Percentiles rank a stretch among this genome's conserved stretches.
Conservation (phyloP, 2,329 filamentous ascomycete genomes). For the Chaetomiaceae sp. region DNA sequence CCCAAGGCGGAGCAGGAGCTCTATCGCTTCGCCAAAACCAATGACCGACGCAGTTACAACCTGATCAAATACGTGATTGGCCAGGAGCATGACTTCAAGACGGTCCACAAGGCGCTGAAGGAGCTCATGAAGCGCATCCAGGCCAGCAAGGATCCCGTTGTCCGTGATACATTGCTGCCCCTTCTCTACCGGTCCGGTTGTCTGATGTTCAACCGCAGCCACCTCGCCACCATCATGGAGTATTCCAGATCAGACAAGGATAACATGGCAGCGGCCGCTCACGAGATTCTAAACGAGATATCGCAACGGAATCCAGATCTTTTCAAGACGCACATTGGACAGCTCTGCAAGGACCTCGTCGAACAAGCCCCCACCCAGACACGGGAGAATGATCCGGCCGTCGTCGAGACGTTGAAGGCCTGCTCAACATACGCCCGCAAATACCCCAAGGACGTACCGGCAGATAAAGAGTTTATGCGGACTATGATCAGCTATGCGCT, state of each 20-base stretch:
- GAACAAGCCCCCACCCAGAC: constrained; percentile 70
- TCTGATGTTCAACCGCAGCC: constrained; percentile 89
- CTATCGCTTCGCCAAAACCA: constrained; percentile 83
- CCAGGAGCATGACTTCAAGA: constrained; percentile 85
- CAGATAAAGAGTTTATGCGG: constrained; percentile 74
- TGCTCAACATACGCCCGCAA: constrained; percentile 87
- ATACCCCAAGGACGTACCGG: constrained; percentile 77
- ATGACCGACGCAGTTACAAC: constrained; percentile 86
- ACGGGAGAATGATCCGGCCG: constrained; percentile 63
- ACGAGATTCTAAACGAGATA: constrained; percentile 88
- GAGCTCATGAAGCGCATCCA: constrained; percentile 82
- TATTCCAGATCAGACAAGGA: constrained; percentile 80
- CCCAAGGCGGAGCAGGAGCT: constrained; percentile 70
- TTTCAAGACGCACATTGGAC: constrained; percentile 87
- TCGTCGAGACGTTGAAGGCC: constrained; percentile 89
- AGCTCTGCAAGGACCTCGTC: constrained; percentile 81
- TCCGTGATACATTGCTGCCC: constrained; percentile 76
- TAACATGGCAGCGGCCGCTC: constrained; percentile 71
- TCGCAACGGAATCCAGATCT: constrained; percentile 84
- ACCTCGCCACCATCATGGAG: constrained; percentile 85
- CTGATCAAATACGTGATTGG: constrained; percentile 82
- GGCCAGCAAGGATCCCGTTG: constrained; percentile 55
- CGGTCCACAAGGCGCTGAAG: constrained; percentile 82
- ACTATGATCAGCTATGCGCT: constrained; percentile 79
- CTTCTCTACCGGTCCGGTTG: constrained; percentile 79